Base-by-base conservation (phyloP, 176 grass and related monocot genomes). In the Hyparrhenia diplandra region DNA sequence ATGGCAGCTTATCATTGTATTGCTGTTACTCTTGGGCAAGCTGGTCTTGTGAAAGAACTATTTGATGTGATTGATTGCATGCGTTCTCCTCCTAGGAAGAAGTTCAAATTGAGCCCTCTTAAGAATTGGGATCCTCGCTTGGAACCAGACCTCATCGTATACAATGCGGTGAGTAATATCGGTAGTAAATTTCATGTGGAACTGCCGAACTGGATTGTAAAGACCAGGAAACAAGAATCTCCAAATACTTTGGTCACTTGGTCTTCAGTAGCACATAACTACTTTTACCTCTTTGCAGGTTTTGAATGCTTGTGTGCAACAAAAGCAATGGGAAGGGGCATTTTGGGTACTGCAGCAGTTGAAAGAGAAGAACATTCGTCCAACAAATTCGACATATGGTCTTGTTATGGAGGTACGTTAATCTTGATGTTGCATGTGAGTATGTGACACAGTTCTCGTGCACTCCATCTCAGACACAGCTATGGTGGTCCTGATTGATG, bases 31-130 rank as follows among this genome's bases (percentile, higher is more conserved):
- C 92, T 98, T 6, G 95, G 95, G 51, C 92, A 95, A 92, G 90
- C 92, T 83, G 95, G 95, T 55, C 86, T 98, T 77, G 82, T 98
- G 82, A 95, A 94, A 89, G 95, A 94, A 88, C 82, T 98, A 83
- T 98, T 98, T 74, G 92, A 98, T 91, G 88, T 98, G 28, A 95
- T 98, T 55, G 95, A 98, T 76, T 91, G 90, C 82, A 95, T 98
- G 95, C 76, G 57, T 83, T 88, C 83, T 82, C 61, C 72, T 68
- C 92, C 90, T 73, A 80, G 29, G 55, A 98, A 94, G 80, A 94
- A 98, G 73, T 93, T 91, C 59, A 92, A 94, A 42, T 43, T 92
- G 54, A 82, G 82, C 5, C 75, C 67, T 61, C 85, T 94, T 89
- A 88, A 94, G 81, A 91, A 87, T 65, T 98, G 92, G 92, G 88